Evolutionary conservation across 2,329 filamentous ascomycete species (phyloP).

Genomic region (Fusarium oxysporum): DNA sequence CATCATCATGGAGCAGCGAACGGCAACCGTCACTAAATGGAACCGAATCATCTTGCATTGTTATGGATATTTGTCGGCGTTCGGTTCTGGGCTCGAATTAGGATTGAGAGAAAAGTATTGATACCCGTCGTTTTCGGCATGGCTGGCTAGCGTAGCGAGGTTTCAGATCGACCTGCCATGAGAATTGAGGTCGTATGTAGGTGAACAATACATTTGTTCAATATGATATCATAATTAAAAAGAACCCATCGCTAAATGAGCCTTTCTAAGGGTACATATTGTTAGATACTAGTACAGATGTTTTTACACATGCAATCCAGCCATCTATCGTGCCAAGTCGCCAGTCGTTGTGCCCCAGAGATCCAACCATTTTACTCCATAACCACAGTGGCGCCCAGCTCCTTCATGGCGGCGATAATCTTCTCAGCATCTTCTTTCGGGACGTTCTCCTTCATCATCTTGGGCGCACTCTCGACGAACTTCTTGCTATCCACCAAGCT

Average conservation of each 20-base stretch:
- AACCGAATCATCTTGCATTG: constrained; percentile 2
- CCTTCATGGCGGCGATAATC: constrained; percentile 96
- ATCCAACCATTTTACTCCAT: constrained; percentile 78
- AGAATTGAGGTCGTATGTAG: constrained; percentile 1
- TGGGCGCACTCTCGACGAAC: constrained; percentile 98
- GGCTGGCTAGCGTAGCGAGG: constrained; percentile 10
- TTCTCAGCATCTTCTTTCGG: constrained; percentile 99
- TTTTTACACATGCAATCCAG: constrained; percentile 55
- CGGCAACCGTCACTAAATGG: constrained; percentile 43
- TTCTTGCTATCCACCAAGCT: constrained; percentile 99
- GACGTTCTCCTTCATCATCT: constrained; percentile 98
- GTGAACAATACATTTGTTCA: constrained; percentile 4
- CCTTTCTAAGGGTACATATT: constrained; percentile 42
- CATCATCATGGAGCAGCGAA: constrained; percentile 52
- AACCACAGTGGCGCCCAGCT: constrained; percentile 84
- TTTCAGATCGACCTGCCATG: constrained; percentile 6
- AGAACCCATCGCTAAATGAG: constrained; percentile 28
- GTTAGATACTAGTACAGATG: constrained; percentile 54
- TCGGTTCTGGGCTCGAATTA: constrained; percentile 30
- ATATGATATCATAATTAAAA: constrained; percentile 32
- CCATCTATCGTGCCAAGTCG: constrained; percentile 50
- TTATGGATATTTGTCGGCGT: constrained; percentile 46
- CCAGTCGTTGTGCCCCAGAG: constrained; percentile 31
- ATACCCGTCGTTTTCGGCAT: constrained; percentile 46
- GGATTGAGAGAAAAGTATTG: constrained; percentile 39